Evolutionary conservation across 495 filamentous ascomycete species (phyloP).

Genomic region (Arthonia radiata): DNA sequence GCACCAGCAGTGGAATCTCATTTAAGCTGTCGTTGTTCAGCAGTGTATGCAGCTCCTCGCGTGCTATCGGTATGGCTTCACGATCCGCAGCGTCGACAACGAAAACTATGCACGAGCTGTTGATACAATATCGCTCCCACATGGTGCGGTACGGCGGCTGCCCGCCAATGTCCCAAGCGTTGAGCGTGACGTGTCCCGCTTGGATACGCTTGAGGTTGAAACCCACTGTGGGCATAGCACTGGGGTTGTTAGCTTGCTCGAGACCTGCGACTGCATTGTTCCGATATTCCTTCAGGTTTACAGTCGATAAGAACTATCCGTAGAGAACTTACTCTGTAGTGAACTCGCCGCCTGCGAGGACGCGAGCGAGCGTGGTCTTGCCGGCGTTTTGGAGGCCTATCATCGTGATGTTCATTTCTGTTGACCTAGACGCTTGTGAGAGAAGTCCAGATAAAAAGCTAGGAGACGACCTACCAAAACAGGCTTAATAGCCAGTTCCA

Average conservation of each 20-base stretch:
- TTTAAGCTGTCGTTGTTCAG: conserved; percentile 67
- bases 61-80: conserved; percentile 58
- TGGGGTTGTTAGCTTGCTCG: no score
- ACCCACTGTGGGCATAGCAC: conserved; percentile 92
- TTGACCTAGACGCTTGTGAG: conserved; percentile 38
- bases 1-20: conserved; percentile 81
- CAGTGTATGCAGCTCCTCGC: conserved; percentile 73
- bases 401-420: conserved; percentile 99
- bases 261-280: no score
- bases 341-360: conserved; percentile 92
- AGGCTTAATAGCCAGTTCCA: conserved; percentile 95
- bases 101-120: conserved; percentile 19
- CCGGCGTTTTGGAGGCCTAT: conserved; percentile 96
- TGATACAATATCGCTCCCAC: conserved; percentile 85
- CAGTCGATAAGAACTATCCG: no score
- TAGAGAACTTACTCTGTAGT: conserved; percentile 72
- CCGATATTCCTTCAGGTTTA: no score
- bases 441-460: neutral
- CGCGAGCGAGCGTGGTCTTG: conserved; percentile 83
- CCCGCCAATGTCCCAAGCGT: conserved; percentile 91
- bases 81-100: conserved; percentile 83
- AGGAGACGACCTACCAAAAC: conserved; percentile 59
- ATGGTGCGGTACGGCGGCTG: conserved; percentile 93
- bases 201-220: conserved; percentile 99
- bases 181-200: conserved; percentile 93